Evolutionary conservation across 1,284 basidiomycete genomes (phyloP), one percentile per base, ranked within the genome.

Genomic region (Entoloma clypeatum): DNA sequence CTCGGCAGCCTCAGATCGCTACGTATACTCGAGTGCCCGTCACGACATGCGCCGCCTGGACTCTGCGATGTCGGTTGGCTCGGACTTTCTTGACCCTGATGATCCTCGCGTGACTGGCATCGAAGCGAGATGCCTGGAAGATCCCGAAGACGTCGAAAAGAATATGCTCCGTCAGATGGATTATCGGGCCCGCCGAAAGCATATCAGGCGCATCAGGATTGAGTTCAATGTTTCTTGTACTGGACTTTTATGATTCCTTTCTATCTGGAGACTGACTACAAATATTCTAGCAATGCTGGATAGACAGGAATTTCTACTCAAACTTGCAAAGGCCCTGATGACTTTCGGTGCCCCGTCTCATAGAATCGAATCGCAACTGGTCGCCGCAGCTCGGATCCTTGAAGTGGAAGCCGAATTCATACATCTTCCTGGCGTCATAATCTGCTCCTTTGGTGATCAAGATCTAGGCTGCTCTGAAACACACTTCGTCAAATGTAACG

Each of bases 291-390:
- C 81, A 28, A 74, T 84, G 58, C 68, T 77, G 21, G 71, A 80
- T 43, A 73, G 87, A 49, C 84, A 86, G 57, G 77, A 81, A 47
- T 93, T 92, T 62, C 70, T 92, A 9, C 68, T 90, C 44, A 83
- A 83, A 53, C 71, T 93, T n/a, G 85, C 89, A 25, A 82, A 83
- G 53, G 77, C 84, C 10, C 69, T 93, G 23, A 82, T 93, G 70
- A 74, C 75, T 1, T 91, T 87, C 57, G 90, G 91, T 11, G 86
- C 90, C 11, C 91, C 90, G 1, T 90, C 87, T 25, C 91, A 93
- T 61, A 76, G 91, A 24, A 85, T 92, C 52, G 88, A 92, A 60
- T 79, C 83, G 7, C 90, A 92, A 59, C 74, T 94, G 8, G 68
- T 72, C 32, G 84, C 90, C 3, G 86, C 87, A 5, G 85, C 89